Evolutionary conservation across 371 early-diverging fungal genomes (phyloP).

Genomic region (Mucor velutinosus): DNA sequence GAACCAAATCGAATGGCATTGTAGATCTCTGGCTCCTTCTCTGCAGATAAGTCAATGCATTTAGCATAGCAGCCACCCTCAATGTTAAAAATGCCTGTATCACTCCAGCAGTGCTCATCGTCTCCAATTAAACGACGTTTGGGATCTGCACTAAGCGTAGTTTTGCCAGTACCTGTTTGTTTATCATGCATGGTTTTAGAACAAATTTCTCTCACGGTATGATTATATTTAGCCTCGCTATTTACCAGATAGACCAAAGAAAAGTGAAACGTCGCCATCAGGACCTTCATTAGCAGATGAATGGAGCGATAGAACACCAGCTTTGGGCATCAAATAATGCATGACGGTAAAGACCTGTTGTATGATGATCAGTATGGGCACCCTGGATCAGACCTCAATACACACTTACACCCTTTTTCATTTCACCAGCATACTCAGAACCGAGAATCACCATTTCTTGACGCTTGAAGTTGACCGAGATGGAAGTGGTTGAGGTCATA

Average conservation of each 20-base stretch:
- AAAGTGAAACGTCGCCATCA: conserved; percentile 91
- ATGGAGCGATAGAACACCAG: conserved; percentile 95
- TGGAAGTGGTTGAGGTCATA: conserved; percentile 94
- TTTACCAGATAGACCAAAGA: conserved; percentile 93
- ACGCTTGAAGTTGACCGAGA: conserved; percentile 88
- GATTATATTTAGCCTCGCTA: neutral
- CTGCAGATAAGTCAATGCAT: conserved; percentile 90
- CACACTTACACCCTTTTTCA: conserved; percentile 91
- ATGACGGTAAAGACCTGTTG: conserved; percentile 88
- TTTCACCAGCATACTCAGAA: conserved; percentile 98
- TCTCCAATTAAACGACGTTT: conserved; percentile 94
- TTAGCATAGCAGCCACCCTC: conserved; percentile 99
- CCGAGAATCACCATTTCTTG: conserved; percentile 90
- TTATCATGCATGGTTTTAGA: neutral
- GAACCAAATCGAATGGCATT: conserved; percentile 94
- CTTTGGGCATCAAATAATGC: conserved; percentile 98
- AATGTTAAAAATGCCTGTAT: conserved; percentile 95
- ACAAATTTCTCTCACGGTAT: neutral
- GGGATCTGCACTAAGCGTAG: conserved; percentile 96
- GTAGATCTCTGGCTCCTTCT: conserved; percentile 98
- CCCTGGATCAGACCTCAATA: too few species aligned
- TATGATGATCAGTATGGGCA: too few species aligned
- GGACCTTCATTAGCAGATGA: conserved; percentile 95
- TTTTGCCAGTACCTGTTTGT: conserved; percentile 86
- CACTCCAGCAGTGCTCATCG: conserved; percentile 98